Base-by-base conservation (phyloP, 441 rosid species). In the Flueggea neowawraea region DNA sequence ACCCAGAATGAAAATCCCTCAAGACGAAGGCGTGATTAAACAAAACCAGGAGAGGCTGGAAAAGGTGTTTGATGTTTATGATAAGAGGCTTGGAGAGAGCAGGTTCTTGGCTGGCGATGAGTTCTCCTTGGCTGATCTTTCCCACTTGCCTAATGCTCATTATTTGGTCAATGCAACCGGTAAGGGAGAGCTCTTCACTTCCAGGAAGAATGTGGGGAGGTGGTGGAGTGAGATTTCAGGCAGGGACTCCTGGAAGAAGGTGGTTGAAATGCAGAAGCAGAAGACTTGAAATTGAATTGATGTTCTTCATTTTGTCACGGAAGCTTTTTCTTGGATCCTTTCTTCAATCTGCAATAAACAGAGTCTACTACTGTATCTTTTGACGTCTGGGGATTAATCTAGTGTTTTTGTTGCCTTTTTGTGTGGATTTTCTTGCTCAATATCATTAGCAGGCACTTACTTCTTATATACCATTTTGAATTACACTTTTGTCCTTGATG, bases 141-240 rank as follows among this genome's bases (percentile, higher is more conserved):
- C 86, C 0, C 95, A 88, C 57, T 57, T 85, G 77, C 91, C 95
- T 5, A 83, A 78, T 52, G 55, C 84, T 0, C 77, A 80, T 10
- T 80, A 80, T 70, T 41, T 88, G 70, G 78, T 80, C 36, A 67
- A 47, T 22, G 75, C 63, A 8, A 70, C 83, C 12, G 74, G 72
- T 12, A 75, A 60, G 58, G 84, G 70, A 44, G 77, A 77, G 66
- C 70, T 83, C 49, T 70, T 88, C 39, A 75, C 69, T 52, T 77
- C 80, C 10, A 77, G 85, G 65, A 57, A 81, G 67, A 85, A 88
- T 44, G 88, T 88, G 54, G 81, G 70, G 13, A 75, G 95, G 59
- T 85, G 95, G 95, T 88, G 89, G 95, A 68, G 33, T 54, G 89
- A 88, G 70, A 82, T 85, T 57, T 82, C 89, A 0, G 67, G 67